These are phyloP conservation scores for Tuber aestivum DNA, from an alignment of 495 filamentous ascomycete genomes.

Conservation along the genomic window DNA sequence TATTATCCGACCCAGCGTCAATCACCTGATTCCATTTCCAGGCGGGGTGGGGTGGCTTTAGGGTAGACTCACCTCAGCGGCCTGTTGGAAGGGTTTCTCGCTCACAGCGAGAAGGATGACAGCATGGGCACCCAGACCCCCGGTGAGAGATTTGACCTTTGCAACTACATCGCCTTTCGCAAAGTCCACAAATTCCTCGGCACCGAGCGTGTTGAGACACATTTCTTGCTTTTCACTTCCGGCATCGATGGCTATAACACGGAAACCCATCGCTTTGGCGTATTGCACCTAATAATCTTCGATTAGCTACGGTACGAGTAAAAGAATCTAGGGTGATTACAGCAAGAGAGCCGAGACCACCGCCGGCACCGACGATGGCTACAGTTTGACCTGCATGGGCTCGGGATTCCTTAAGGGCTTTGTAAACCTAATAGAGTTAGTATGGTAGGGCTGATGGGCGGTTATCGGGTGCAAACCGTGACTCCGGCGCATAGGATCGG, in stretches of 20 bases:
- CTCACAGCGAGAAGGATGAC: slow-evolving; percentile 77
- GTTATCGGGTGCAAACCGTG: slow-evolving; percentile 50
- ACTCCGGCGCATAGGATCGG: slow-evolving; percentile 84
- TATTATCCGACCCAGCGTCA: neutral
- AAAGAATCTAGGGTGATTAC: slow-evolving; percentile 10
- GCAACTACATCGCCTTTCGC: slow-evolving; percentile 67
- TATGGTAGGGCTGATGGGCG: neutral
- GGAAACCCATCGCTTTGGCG: slow-evolving; percentile 80
- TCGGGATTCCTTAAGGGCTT: slow-evolving; percentile 79
- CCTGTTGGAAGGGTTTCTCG: slow-evolving; percentile 93
- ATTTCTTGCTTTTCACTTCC: slow-evolving; percentile 71
- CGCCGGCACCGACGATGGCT: slow-evolving; percentile 82
- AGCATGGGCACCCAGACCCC: slow-evolving; percentile 78
- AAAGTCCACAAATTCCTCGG: slow-evolving; percentile 71
- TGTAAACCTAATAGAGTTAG: slow-evolving; percentile 55
- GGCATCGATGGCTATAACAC: slow-evolving; percentile 69
- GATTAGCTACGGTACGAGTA: slow-evolving; percentile 3
- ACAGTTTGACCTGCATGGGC: slow-evolving; percentile 68
- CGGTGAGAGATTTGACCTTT: slow-evolving; percentile 73
- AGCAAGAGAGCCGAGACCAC: slow-evolving; percentile 76
- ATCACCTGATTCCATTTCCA: neutral
- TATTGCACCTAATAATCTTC: slow-evolving; percentile 56
- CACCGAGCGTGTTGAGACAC: slow-evolving; percentile 59
- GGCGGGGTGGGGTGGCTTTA: neutral
- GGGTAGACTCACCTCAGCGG: slow-evolving; percentile 51